These are phyloP conservation scores for Penicillium ucsense DNA, from an alignment of 495 filamentous ascomycete genomes.

Conservation along the genomic window DNA sequence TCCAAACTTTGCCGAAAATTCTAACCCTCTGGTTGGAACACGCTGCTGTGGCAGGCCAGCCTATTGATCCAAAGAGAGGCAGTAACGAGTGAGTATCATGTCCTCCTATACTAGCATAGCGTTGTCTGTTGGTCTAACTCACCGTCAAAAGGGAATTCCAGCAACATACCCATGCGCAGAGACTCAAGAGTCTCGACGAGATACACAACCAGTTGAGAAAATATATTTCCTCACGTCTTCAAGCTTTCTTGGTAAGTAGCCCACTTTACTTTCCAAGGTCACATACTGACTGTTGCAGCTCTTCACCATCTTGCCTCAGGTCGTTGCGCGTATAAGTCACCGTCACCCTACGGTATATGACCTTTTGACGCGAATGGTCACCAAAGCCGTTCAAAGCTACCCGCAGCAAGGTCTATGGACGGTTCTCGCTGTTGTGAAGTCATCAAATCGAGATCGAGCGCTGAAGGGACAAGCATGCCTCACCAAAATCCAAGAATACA, in stretches of 20 bases:
- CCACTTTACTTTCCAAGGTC: not conserved
- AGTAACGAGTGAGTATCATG: slow-evolving; percentile 38
- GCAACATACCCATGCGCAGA: slow-evolving; percentile 40
- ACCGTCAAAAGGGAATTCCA: slow-evolving; percentile 42
- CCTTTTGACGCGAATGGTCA: slow-evolving; percentile 64
- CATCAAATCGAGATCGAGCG: slow-evolving; percentile 40
- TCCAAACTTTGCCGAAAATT: slow-evolving; percentile 81
- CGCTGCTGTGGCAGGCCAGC: slow-evolving; percentile 59
- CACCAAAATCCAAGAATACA: slow-evolving; percentile 39
- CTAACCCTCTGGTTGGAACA: slow-evolving; percentile 92
- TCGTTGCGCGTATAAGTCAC: slow-evolving; percentile 86
- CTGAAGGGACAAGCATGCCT: slow-evolving; percentile 38
- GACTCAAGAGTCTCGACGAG: slow-evolving; percentile 55
- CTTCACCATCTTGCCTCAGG: slow-evolving; percentile 86
- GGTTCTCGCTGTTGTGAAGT: slow-evolving; percentile 68
- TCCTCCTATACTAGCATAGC: not conserved
- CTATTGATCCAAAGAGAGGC: slow-evolving; percentile 57
- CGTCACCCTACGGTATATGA: slow-evolving; percentile 65
- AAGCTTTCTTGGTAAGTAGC: slow-evolving; percentile 55
- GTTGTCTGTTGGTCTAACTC: not conserved
- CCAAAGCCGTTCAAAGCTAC: slow-evolving; percentile 67
- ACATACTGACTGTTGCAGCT: slow-evolving; percentile 37
- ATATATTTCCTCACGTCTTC: slow-evolving; percentile 55
- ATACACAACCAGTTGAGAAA: slow-evolving; percentile 67
- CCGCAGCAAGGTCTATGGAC: slow-evolving; percentile 94